Evolutionary conservation across 192 early-diverging fungal species (phyloP), one percentile per base, ranked within the genome.

Genomic region (Diversispora epigaea): DNA sequence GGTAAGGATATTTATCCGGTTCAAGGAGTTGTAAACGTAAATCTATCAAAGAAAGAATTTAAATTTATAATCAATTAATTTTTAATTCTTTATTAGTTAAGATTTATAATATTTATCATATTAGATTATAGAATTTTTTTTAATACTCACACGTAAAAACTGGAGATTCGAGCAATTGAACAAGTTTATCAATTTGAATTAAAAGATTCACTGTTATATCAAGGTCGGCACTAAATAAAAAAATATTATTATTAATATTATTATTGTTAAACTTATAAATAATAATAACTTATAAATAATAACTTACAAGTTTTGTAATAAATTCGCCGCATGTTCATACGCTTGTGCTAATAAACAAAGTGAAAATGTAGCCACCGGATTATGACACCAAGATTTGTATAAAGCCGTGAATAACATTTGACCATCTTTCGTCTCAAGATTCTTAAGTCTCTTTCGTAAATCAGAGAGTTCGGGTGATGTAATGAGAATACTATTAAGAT

Each of bases 171-270:
- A 99, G 78, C 5, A 99, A 84, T 82, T 98, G 97, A 41, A 99
- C 98, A 3, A 99, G 89, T 75, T 98, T 99, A 78, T 99, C 98
- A 32, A 98, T 89, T 77, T 98, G 97, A 46, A 99, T 94, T 19
- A 99, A 80, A 40, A 97, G 85, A 67, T 89, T 93, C 47, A 99
- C 96, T 3, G 95, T 97, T 62, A 98, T 93, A 77, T 98, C 96
- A 64, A 96, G 84, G 61, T 96, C 93, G 9, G 92, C 95, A 80
- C 87, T 88, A 71, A 8, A 40, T 44, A 4, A 64, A 39, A 70
- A 25, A 10, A 50, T 44, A 78, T 17, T 8, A 58, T n/a, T 22
- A 71, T 55, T 17, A 55, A 55, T 39, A 43, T 21, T 40, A 11
- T 43, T 19, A 55, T 21, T 40, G 21, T 54, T 12, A 25, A 40